Conservation (phyloP, 441 rosid species). For the Adansonia gregorii region DNA sequence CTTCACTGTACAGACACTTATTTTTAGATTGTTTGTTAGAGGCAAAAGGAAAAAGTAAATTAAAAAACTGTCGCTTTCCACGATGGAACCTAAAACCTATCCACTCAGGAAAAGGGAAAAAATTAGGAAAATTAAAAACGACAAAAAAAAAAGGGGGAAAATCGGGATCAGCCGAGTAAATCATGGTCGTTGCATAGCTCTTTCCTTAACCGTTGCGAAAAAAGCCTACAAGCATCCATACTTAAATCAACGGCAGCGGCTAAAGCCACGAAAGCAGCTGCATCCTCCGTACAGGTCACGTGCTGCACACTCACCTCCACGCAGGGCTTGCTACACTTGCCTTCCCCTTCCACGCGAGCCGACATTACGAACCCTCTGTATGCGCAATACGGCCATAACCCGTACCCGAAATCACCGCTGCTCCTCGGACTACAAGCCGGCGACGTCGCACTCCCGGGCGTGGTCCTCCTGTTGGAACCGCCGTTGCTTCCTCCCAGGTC, state of each 20-base stretch:
- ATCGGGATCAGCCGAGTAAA: slow-evolving; percentile 38
- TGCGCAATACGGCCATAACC: slow-evolving; percentile 68
- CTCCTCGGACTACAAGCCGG: slow-evolving; percentile 73
- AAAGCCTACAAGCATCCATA: slow-evolving; percentile 88
- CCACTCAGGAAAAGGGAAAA: slow-evolving; percentile 10
- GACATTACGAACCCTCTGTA: slow-evolving; percentile 85
- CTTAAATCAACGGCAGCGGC: slow-evolving; percentile 87
- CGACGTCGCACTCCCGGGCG: slow-evolving; percentile 48
- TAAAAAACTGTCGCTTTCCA: not conserved
- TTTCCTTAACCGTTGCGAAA: slow-evolving; percentile 80
- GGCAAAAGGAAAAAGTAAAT: slow-evolving; percentile 3
- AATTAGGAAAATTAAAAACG: not conserved
- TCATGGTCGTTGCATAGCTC: slow-evolving; percentile 66
- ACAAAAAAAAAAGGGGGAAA: not conserved
- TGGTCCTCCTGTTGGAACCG: slow-evolving; percentile 33
- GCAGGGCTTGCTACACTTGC: slow-evolving; percentile 77
- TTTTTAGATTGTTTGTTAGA: slow-evolving; percentile 24
- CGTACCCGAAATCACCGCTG: slow-evolving; percentile 72
- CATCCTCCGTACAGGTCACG: slow-evolving; percentile 87
- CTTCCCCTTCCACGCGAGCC: slow-evolving; percentile 78
- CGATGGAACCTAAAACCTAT: slow-evolving; percentile 23
- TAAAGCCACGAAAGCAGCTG: slow-evolving; percentile 86
- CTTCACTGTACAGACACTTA: slow-evolving; percentile 29
- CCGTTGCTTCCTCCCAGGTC: slow-evolving; percentile 35
- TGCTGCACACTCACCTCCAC: slow-evolving; percentile 89